phyloP scores from a whole-genome alignment of 139 green algal genomes.

The Trebouxia sp. region DNA sequence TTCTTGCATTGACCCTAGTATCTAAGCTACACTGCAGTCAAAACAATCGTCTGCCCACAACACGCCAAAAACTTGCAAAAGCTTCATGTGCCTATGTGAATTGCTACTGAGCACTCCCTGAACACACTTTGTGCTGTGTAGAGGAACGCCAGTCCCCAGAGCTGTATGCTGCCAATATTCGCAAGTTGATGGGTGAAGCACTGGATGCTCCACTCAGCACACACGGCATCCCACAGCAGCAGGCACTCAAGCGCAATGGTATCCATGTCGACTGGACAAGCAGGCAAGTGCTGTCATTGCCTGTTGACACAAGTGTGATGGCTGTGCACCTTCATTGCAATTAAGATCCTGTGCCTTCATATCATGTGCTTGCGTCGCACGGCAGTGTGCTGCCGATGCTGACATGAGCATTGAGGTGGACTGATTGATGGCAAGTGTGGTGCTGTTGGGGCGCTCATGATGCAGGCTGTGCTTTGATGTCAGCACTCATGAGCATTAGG shows the following conservation, averaged over 20 bases:
- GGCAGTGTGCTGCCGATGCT: no score
- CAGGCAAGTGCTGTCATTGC: background rate
- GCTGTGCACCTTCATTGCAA: no score
- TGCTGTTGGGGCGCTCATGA: no score
- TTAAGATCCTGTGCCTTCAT: no score
- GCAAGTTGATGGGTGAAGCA: conserved; percentile 42
- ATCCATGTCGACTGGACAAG: conserved; percentile 33
- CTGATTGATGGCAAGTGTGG: no score
- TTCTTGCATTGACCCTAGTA: background rate
- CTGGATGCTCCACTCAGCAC: conserved; percentile 22
- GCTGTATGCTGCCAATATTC: conserved; percentile 55
- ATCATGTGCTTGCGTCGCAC: no score
- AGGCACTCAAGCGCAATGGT: conserved; percentile 31
- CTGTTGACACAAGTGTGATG: background rate
- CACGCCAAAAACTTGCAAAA: background rate
- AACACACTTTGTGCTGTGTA: no score
- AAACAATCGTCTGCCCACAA: background rate
- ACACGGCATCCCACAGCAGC: conserved; percentile 39
- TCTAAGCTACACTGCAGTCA: background rate
- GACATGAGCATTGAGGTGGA: no score
- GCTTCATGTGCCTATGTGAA: background rate
- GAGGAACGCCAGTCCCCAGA: conserved; percentile 39
- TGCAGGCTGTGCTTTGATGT: background rate
- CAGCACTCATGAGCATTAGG: background rate
- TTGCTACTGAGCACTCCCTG: no score